Evolutionary conservation across 2,329 filamentous ascomycete species (phyloP), one percentile per base, ranked within the genome.

Genomic region (Ustulina deusta): DNA sequence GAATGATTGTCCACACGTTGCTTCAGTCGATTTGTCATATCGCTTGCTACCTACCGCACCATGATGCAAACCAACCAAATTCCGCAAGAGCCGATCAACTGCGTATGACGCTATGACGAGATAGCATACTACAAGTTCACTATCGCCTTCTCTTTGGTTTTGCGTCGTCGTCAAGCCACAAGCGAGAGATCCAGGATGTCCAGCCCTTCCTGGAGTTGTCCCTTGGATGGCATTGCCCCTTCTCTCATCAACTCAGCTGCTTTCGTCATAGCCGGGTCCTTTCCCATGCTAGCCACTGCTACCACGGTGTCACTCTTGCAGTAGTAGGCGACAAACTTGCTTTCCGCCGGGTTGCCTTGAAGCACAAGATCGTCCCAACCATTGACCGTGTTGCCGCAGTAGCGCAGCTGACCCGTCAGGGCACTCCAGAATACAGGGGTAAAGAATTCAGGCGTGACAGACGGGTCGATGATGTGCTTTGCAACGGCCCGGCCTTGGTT

Each of bases 341-440:
- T 88, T 76, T 94, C 89, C 3, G 90, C 90, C 0, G 90, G 88
- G 73, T 92, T 87, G 13, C 95, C 95, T 58, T 92, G 87, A 11
- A 99, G 74, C 0, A 98, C 85, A 4, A 97, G 77, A 74, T 97
- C 94, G 77, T 99, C 96, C 83, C 89, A 98, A 0, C 95, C 95
- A 61, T 88, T 87, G 0, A 84, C 81, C 0, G 94, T 93, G 82
- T 95, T 96, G 13, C 96, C 96, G 77, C 94, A 97, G 84, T 99
- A 99, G 52, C 96, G 89, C 74, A 99, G 81, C 81, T 99, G 96
- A 6, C 90, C 87, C 5, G 94, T 93, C 5, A 99, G 83, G 0
- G 96, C 96, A 1, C 93, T 97, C 96, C 96, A 99, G 84, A 99
- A 99, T 58, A 99, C 88, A 0, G 96, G 96, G 65, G 96, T 95